Base-by-base conservation (phyloP, 805 yeast species). In the Zygosaccharomyces gambellarensis region DNA sequence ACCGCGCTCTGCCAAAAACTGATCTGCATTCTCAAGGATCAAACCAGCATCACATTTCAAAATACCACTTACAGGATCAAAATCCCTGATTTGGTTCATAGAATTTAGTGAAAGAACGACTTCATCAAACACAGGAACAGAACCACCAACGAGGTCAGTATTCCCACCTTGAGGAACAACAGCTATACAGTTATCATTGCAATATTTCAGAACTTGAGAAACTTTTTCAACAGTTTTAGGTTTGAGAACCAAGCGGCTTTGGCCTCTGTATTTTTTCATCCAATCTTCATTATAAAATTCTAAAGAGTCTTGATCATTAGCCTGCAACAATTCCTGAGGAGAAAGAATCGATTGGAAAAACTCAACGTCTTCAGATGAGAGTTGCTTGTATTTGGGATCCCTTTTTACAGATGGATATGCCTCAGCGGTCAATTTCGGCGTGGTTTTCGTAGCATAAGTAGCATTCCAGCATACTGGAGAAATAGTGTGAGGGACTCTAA, bases 101-200 rank as follows among this genome's bases (percentile, higher is more conserved):
- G 77, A 78, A 31, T 85, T 70, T 43, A 90, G 71, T 2, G 89
- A 84, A 22, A 90, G 58, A 22, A 90, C 78, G 44, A 90, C 80
- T 70, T 90, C 98, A 68, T 90, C 98, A 68, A 89, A 90, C 0
- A 90, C 83, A 0, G 97, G 97, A 17, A 83, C 80, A 4, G 96
- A 85, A 4, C 97, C 98, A 55, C 97, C 98, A 38, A 90, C 98
- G 41, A 90, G 76, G 25, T 97, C 97, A 1, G 97, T 92, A 70
- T 92, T 90, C 58, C 98, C 98, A 64, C 97, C 97, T 71, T 92
- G 97, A 12, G 98, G 97, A 8, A 89, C 96, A 43, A 90, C 81
- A 0, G 97, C 96, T 27, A 90, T 69, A 52, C 77, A 79, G 43
- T 81, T 69, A 28, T 83, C 87, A 62, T 86, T 85, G 73, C 96